Evolutionary conservation across 345 rosid species (phyloP).

Genomic region (Kandelia obovata): DNA sequence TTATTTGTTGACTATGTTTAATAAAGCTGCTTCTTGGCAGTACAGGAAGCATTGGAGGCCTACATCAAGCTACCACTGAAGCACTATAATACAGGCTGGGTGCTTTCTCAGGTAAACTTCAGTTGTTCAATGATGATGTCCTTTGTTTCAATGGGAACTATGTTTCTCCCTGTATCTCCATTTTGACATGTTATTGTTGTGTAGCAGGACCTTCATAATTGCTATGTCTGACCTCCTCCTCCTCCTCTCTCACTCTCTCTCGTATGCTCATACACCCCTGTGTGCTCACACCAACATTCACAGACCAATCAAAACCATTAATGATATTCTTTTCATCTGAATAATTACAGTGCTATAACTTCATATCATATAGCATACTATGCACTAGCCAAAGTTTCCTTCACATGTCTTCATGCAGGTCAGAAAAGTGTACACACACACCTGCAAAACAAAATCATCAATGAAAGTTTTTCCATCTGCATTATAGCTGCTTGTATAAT

Average conservation of each 20-base stretch:
- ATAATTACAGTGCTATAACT: too few species aligned
- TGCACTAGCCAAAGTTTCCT: too few species aligned
- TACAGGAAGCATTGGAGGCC: slow-evolving; percentile 80
- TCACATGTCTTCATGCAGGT: too few species aligned
- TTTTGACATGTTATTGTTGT: not conserved
- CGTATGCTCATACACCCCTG: too few species aligned
- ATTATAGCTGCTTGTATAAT: not conserved
- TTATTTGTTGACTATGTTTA: slow-evolving; percentile 20
- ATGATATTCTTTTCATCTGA: too few species aligned
- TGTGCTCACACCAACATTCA: too few species aligned
- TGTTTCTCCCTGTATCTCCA: not conserved
- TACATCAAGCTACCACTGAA: slow-evolving; percentile 73
- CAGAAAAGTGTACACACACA: too few species aligned
- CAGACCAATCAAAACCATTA: too few species aligned
- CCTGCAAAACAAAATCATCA: not conserved
- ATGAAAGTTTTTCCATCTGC: not conserved
- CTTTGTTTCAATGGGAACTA: not conserved
- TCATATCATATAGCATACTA: too few species aligned
- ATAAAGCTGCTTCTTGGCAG: slow-evolving; percentile 27
- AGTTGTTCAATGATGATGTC: not conserved
- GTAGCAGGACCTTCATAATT: too few species aligned
- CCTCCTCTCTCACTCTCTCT: too few species aligned
- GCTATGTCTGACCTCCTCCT: not conserved
- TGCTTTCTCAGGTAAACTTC: slow-evolving; percentile 80
- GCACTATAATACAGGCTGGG: slow-evolving; percentile 96